phyloP scores from a whole-genome alignment of 176 grass and related monocot species.

The Aegilops sharonensis region DNA sequence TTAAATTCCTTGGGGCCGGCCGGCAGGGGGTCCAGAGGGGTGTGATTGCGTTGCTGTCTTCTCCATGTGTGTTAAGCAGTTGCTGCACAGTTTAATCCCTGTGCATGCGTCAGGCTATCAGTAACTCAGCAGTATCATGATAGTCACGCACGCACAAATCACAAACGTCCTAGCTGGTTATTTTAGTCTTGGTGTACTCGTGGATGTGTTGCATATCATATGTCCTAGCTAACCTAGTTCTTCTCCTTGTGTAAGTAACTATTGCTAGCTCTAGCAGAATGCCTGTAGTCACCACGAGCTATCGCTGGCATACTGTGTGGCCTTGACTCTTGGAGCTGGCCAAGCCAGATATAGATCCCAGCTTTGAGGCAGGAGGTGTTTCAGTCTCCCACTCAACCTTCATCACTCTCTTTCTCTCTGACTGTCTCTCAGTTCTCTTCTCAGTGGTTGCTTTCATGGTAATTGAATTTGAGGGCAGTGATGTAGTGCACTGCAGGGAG shows the following conservation, averaged over 20 bases:
- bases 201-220: background rate
- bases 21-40: background rate
- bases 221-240: background rate
- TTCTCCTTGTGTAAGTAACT: background rate
- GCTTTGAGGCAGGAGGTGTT: conserved; percentile 1
- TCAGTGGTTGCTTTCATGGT: conserved; percentile 18
- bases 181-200: background rate
- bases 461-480: background rate
- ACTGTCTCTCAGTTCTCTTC: background rate
- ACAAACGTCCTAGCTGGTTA: no score
- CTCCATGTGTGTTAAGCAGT: background rate
- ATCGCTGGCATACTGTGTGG: background rate
- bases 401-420: background rate
- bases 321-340: background rate
- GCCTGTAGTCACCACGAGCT: background rate
- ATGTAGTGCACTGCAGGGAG: background rate
- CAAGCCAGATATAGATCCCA: background rate
- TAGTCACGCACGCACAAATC: background rate
- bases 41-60: background rate
- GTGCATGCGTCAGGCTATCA: background rate
- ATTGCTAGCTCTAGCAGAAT: background rate
- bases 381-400: conserved; percentile 28
- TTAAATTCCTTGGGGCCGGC: background rate
- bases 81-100: background rate
- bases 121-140: background rate